Conservation (phyloP, 345 rosid genomes). For the Eucalyptus regnans region DNA sequence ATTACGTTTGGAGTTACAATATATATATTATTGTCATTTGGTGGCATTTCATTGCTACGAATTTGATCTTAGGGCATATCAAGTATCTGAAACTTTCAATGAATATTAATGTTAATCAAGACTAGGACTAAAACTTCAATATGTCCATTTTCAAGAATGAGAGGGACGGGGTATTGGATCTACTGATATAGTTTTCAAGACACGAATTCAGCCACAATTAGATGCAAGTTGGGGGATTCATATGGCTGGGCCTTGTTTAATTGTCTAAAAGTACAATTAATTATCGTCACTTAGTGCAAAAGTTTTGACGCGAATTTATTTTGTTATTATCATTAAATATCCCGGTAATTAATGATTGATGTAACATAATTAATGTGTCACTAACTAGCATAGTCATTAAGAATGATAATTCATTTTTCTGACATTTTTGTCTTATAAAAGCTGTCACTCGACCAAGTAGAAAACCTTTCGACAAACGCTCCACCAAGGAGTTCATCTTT, state of each 20-base stretch:
- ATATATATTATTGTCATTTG: background rate
- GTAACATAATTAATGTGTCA: no score
- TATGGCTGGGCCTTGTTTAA: background rate
- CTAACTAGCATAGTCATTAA: no score
- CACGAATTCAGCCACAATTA: background rate
- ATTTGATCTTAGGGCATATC: no score
- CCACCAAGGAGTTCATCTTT: no score
- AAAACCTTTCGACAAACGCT: no score
- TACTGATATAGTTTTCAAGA: background rate
- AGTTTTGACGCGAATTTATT: fast-evolving
- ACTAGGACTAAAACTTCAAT: background rate
- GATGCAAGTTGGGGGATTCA: background rate
- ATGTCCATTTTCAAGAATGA: background rate
- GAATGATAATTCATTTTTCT: no score
- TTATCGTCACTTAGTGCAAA: no score
- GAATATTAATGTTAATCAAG: background rate
- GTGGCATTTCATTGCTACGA: background rate
- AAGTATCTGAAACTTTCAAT: background rate
- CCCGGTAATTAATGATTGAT: no score
- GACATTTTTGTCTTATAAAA: no score
- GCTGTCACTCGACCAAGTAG: no score
- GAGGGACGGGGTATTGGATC: background rate
- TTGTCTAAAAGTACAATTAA: no score
- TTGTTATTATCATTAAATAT: no score
- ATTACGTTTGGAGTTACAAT: background rate